These are phyloP conservation scores for Pezicula neosporulosa DNA, from an alignment of 2,329 filamentous ascomycete genomes.

Conservation along the genomic window DNA sequence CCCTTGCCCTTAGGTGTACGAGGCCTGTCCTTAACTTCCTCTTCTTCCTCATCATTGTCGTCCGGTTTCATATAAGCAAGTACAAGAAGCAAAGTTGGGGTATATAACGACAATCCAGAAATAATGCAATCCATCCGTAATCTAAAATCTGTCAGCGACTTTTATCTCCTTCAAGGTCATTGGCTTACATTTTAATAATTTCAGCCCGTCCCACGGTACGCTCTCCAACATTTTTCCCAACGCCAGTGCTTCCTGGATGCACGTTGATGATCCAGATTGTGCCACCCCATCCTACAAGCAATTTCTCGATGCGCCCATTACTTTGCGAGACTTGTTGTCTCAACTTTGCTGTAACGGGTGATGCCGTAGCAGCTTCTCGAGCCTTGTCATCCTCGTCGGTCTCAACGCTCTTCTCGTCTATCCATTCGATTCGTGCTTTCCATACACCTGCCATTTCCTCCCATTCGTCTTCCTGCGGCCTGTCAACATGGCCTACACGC, in stretches of 20 bases:
- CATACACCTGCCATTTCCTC: slow-evolving; percentile 96
- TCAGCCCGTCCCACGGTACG: slow-evolving; percentile 76
- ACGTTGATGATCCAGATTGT: slow-evolving; percentile 96
- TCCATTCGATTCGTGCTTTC: slow-evolving; percentile 91
- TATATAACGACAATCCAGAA: slow-evolving; percentile 95
- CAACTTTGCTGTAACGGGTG: slow-evolving; percentile 44
- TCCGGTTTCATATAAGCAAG: slow-evolving; percentile 84
- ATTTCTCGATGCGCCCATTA: slow-evolving; percentile 62
- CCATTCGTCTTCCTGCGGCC: slow-evolving; percentile 83
- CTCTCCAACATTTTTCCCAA: slow-evolving; percentile 65
- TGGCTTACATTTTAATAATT: slow-evolving; percentile 83
- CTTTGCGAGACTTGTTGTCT: slow-evolving; percentile 45
- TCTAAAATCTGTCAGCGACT: slow-evolving; percentile 41
- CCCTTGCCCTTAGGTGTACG: slow-evolving; percentile 28
- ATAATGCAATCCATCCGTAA: slow-evolving; percentile 97
- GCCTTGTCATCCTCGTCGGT: slow-evolving; percentile 56
- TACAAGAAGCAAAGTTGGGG: slow-evolving; percentile 82
- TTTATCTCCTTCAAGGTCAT: not conserved
- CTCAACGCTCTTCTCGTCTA: slow-evolving; percentile 80
- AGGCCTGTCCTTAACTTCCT: slow-evolving; percentile 17
- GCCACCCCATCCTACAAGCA: slow-evolving; percentile 92
- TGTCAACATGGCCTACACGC: slow-evolving; percentile 85
- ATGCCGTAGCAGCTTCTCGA: slow-evolving; percentile 26
- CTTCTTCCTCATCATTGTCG: slow-evolving; percentile 42
- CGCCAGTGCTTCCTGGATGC: slow-evolving; percentile 66